phyloP scores from a whole-genome alignment of 2,329 filamentous ascomycete species.

The Hypoxylon rubiginosum region DNA sequence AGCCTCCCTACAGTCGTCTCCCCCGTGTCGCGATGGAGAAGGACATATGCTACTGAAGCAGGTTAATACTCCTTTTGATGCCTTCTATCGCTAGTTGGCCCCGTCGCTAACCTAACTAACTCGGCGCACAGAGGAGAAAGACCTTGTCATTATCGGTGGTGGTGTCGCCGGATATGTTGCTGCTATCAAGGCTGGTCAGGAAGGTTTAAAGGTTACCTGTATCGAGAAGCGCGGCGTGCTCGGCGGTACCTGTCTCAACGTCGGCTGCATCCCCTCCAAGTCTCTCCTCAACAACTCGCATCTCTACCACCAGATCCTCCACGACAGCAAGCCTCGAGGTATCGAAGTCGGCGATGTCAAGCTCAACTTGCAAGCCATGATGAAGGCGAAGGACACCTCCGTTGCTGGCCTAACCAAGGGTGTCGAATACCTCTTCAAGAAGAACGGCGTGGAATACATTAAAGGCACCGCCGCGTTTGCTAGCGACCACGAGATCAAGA shows the following conservation, averaged over 20 bases:
- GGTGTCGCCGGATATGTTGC: conserved; percentile 99
- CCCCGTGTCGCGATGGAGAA: conserved; percentile 66
- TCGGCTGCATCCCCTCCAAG: conserved; percentile 99
- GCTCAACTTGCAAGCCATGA: conserved; percentile 93
- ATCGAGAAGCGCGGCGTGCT: conserved; percentile 98
- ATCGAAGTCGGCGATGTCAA: conserved; percentile 98
- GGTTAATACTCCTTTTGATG: conserved; percentile 58
- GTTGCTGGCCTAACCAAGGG: conserved; percentile 93
- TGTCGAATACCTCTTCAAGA: conserved; percentile 98
- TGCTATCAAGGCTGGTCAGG: conserved; percentile 98
- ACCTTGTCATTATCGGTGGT: conserved; percentile 97
- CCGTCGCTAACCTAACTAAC: conserved; percentile 50
- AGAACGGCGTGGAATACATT: conserved; percentile 98
- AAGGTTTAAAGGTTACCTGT: conserved; percentile 96
- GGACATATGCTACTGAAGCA: conserved; percentile 70
- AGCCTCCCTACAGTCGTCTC: conserved; percentile 66
- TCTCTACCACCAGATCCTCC: conserved; percentile 95
- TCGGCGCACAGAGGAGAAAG: conserved; percentile 80
- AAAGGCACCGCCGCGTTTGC: conserved; percentile 91
- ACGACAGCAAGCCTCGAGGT: conserved; percentile 96
- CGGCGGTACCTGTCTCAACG: conserved; percentile 97
- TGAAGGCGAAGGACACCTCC: conserved; percentile 98
- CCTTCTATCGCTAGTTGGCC: conserved; percentile 62
- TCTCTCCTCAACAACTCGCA: conserved; percentile 99
- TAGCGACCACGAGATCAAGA: conserved; percentile 91